Evolutionary conservation across 140 eudicot species (phyloP), one percentile per base, ranked within the genome.

Genomic region (Erigeron philadelphicus): DNA sequence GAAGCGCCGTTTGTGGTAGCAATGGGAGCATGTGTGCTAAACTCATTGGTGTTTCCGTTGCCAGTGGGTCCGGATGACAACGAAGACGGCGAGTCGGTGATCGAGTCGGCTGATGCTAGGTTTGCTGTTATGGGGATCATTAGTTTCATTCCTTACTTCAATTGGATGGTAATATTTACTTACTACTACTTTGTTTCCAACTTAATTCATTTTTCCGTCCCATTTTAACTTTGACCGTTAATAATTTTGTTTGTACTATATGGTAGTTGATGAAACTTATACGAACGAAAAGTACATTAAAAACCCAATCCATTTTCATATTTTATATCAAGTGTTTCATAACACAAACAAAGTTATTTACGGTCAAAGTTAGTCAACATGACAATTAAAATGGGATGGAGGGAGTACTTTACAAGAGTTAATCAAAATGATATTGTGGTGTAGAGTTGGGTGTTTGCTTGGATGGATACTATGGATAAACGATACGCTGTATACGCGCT

Each of bases 381-480:
- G n/a, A n/a, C n/a, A n/a, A n/a, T n/a, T n/a, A n/a, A n/a, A n/a
- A n/a, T n/a, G n/a, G n/a, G n/a, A n/a, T n/a, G n/a, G n/a, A n/a
- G n/a, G n/a, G n/a, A n/a, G n/a, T n/a, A n/a, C n/a, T n/a, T n/a
- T n/a, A n/a, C n/a, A n/a, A 18, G 5, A 42, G 55, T 42, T 42
- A 3, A 17, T 69, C 11, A 21, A 17, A 18, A 10, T 57, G n/a
- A 2, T 54, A 19, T 47, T 72, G 47, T 72, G 35, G 35, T 61
- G 62, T 79, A 93, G 98, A 93, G 93, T 69, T 93, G 98, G 98
- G 90, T 93, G 78, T 93, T 93, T 75, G 98, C 98, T 64, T 87
- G 86, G 90, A 68, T 87, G 95, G 98, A 93, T 80, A 89, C 96
- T 0, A 84, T 79, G 16, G 84, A 82, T 61, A 84, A 68, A 71